Base-by-base conservation (phyloP, 441 rosid species). In the Bocquillonia castaneifolia region DNA sequence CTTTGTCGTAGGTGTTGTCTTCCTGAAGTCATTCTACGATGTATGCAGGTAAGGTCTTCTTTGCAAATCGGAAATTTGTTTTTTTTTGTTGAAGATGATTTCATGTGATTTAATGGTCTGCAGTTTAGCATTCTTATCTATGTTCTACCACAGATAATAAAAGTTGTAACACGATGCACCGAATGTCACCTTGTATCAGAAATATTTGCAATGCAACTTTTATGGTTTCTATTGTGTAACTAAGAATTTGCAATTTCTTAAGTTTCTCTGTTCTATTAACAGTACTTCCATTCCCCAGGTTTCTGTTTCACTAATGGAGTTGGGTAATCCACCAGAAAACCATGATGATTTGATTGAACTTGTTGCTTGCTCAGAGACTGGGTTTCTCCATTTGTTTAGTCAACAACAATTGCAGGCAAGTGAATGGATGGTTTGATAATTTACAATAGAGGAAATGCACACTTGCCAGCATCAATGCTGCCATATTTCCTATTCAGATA, bases 1-100 rank as follows among this genome's bases (percentile, higher is more conserved):
- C 97, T 95, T 75, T 92, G 98, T 74, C 88, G 91, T 72, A 85
- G 88, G 80, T 95, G 99, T 80, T 95, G 99, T 80, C 80, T 95
- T 71, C 97, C 99, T 20, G 99, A 95, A 81, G 74, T 86, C 55
- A 82, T 88, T 80, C 95, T 95, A 71, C 91, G 97, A 34, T 85
- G 87, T 51, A 86, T 92, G 96, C 93, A 90, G 96, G 98, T 92
- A 81, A 56, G 22, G 31, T 72, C 63, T 60, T 31, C 56, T 61
- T 68, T 40, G 18, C 26, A 45, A 34, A 36, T n/a, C 15, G 36
- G 51, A 72, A 44, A 40, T 32, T 42, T 31, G 13, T 28, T 15
- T 1, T 17, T n/a, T 44, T 18, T 18, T 29, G 48, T 58, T 18
- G 22, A 10, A 39, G 45, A 56, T 25, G 18, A 67, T 70, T 48